A percentile compares a stretch with the other conserved stretches of the same genome.
Evolutionary conservation across 2,329 filamentous ascomycete species (phyloP).

Genomic region (Claviceps maximensis): DNA sequence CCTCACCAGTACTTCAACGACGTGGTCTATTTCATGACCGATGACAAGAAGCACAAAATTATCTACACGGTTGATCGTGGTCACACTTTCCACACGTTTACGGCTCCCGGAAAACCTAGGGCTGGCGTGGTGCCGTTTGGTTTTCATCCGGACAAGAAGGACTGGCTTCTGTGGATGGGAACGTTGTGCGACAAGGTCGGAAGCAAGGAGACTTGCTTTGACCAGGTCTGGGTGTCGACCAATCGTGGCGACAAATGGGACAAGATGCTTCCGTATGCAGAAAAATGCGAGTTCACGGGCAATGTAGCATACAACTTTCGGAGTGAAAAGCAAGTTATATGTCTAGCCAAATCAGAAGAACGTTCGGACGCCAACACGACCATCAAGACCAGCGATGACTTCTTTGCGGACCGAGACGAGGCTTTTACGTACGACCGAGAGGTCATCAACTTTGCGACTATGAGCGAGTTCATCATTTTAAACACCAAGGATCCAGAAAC

Average conservation of each 20-base stretch:
- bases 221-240: slow-evolving; percentile 60
- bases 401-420: slow-evolving; percentile 50
- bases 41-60: slow-evolving; percentile 37
- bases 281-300: slow-evolving; percentile 77
- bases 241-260: slow-evolving; percentile 76
- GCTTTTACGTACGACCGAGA: slow-evolving; percentile 32
- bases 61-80: slow-evolving; percentile 76
- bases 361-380: slow-evolving; percentile 47
- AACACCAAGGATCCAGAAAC: slow-evolving; percentile 59
- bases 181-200: slow-evolving; percentile 48
- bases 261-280: slow-evolving; percentile 57
- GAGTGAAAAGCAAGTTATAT: slow-evolving; percentile 43
- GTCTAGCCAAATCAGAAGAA: slow-evolving; percentile 42
- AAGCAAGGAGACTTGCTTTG: slow-evolving; percentile 47
- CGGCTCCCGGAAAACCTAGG: slow-evolving; percentile 44
- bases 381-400: slow-evolving; percentile 66
- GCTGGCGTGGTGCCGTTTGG: slow-evolving; percentile 35
- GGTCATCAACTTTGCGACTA: slow-evolving; percentile 78
- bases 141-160: slow-evolving; percentile 75
- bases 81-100: slow-evolving; percentile 57
- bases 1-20: slow-evolving; percentile 75
- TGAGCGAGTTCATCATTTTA: slow-evolving; percentile 93
- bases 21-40: slow-evolving; percentile 72
- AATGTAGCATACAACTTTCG: slow-evolving; percentile 43
- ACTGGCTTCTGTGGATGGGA: slow-evolving; percentile 90